A percentile compares a stretch with the other conserved stretches of the same genome.
Evolutionary conservation across 1,284 basidiomycete species (phyloP).

Genomic region (Cystobasidiaceae sp.): DNA sequence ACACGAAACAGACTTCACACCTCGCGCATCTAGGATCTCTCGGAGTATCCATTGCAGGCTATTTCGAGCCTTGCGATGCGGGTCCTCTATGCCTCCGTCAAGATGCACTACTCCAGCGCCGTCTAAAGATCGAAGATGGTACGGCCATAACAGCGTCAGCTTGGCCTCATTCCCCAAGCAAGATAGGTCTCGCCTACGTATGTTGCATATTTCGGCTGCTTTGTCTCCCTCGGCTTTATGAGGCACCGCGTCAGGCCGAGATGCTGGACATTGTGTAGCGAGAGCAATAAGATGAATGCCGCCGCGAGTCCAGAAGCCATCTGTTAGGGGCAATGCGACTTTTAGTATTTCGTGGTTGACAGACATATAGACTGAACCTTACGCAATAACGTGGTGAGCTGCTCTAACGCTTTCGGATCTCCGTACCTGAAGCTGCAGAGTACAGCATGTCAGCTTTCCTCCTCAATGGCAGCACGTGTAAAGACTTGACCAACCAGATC

Average conservation of each 20-base stretch:
- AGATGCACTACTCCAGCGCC: constrained; percentile 43
- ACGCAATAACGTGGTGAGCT: constrained; percentile 38
- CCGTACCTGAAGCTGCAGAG: constrained; percentile 41
- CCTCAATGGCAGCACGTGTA: background rate
- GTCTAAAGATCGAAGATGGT: constrained; percentile 26
- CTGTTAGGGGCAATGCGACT: constrained; percentile 4
- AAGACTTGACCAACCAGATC: constrained; percentile 39
- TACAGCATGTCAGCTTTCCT: background rate
- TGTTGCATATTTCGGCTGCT: constrained; percentile 40
- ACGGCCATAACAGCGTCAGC: background rate
- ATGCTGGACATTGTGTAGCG: constrained; percentile 40
- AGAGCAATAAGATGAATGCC: constrained; percentile 41
- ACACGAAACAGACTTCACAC: constrained; percentile 9
- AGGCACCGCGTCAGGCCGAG: constrained; percentile 18
- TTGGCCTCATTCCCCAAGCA: background rate
- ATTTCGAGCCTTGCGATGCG: constrained; percentile 40
- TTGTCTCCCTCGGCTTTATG: constrained; percentile 37
- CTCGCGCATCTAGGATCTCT: constrained; percentile 41
- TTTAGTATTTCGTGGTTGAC: no score
- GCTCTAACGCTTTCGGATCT: constrained; percentile 35
- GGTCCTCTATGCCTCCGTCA: constrained; percentile 43
- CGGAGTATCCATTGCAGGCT: constrained; percentile 43
- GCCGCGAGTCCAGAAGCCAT: constrained; percentile 44
- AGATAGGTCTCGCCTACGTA: constrained; percentile 11
- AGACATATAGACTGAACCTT: background rate